Evolutionary conservation across 495 filamentous ascomycete genomes (phyloP).

Genomic region (Penicillium mononematosum): DNA sequence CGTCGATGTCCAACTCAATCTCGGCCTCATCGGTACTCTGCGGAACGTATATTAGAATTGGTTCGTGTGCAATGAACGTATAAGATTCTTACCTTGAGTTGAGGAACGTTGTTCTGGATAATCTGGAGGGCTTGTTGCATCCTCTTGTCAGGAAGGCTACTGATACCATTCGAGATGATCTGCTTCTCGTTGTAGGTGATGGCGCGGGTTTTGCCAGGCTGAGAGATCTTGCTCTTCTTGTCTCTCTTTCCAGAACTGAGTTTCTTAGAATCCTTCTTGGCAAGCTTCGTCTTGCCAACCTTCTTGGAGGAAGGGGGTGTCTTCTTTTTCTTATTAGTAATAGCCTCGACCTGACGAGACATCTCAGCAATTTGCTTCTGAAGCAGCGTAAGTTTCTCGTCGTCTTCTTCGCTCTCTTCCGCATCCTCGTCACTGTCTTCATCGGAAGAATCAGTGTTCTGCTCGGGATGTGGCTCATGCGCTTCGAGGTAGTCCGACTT

Average conservation of each 20-base stretch:
- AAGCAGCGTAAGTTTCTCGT: conserved; percentile 65
- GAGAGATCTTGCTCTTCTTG: conserved; percentile 49
- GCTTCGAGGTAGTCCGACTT: conserved; percentile 75
- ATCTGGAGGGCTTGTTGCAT: conserved; percentile 81
- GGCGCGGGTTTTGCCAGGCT: conserved; percentile 51
- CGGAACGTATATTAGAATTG: conserved; percentile 19
- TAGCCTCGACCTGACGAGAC: conserved; percentile 53
- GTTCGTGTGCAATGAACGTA: background rate
- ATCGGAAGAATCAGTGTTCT: conserved; percentile 54
- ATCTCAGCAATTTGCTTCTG: conserved; percentile 65
- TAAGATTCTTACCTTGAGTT: conserved; percentile 57
- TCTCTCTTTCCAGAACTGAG: conserved; percentile 49
- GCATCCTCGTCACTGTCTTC: conserved; percentile 67
- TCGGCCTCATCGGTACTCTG: conserved; percentile 76
- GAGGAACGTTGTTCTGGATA: conserved; percentile 82
- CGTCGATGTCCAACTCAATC: conserved; percentile 88
- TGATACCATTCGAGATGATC: conserved; percentile 77
- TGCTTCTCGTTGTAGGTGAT: conserved; percentile 80
- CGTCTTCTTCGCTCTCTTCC: conserved; percentile 64
- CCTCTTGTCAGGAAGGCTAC: conserved; percentile 66
- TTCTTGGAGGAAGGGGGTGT: conserved; percentile 61
- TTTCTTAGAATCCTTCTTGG: conserved; percentile 57
- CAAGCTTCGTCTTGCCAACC: conserved; percentile 50
- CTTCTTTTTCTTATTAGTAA: conserved; percentile 61
- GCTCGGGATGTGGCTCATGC: conserved; percentile 62